phyloP scores from a whole-genome alignment of 192 early-diverging fungal species.

The Backusella sp. region DNA sequence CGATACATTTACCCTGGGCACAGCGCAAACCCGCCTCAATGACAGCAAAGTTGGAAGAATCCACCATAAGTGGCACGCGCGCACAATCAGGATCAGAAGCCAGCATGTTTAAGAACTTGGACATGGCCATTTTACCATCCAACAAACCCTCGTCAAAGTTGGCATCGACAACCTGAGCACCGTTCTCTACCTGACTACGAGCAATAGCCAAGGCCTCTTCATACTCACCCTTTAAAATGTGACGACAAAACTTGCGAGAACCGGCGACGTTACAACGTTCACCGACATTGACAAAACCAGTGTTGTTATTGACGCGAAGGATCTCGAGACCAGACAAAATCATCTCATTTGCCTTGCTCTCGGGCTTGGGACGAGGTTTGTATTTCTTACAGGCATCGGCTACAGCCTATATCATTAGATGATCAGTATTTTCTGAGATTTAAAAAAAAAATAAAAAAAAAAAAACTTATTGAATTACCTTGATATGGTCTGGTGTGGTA shows the following conservation, averaged over 20 bases:
- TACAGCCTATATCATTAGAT: conserved; percentile 57
- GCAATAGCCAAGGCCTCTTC: conserved; percentile 95
- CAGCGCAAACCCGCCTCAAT: conserved; percentile 94
- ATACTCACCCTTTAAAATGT: conserved; percentile 87
- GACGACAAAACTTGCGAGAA: conserved; percentile 92
- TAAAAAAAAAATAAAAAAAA: background rate
- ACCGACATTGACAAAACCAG: conserved; percentile 93
- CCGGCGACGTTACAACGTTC: conserved; percentile 98
- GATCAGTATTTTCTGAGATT: background rate
- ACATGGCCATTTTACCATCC: conserved; percentile 92
- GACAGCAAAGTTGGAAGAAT: conserved; percentile 98
- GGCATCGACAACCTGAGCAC: conserved; percentile 92
- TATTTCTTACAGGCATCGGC: conserved; percentile 74
- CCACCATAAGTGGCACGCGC: conserved; percentile 86
- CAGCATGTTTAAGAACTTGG: conserved; percentile 90
- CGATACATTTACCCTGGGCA: conserved; percentile 96
- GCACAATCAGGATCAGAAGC: conserved; percentile 94
- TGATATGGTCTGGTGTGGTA: conserved; percentile 93
- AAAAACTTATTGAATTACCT: conserved; percentile 46
- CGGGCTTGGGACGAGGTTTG: conserved; percentile 71
- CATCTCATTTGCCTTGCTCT: conserved; percentile 68
- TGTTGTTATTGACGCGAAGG: conserved; percentile 74
- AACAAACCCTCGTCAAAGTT: conserved; percentile 98
- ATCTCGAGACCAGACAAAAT: conserved; percentile 87
- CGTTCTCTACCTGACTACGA: conserved; percentile 90